These are phyloP conservation scores for Coprinopsis sp. DNA, from an alignment of 768 basidiomycete genomes.

Conservation along the genomic window DNA sequence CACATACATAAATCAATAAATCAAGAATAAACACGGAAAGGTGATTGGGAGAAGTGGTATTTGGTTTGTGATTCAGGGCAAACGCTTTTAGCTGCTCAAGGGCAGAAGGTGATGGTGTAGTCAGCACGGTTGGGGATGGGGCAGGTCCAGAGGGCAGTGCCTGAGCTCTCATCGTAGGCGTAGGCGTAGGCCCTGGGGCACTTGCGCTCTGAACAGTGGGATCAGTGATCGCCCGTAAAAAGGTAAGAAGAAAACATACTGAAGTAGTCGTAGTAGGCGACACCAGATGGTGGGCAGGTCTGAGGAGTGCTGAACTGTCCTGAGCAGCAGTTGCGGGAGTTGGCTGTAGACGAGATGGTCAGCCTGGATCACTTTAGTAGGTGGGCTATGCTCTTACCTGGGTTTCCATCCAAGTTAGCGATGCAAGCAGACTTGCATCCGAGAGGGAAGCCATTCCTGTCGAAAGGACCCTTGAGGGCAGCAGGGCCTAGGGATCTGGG, in stretches of 20 bases:
- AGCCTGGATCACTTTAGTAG: conserved; percentile 23
- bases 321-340: conserved; percentile 64
- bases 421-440: conserved; percentile 61
- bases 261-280: conserved; percentile 28
- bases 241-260: conserved; percentile 5
- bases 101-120: conserved; percentile 50
- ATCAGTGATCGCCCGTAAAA: not conserved
- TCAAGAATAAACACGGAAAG: conserved; percentile 15
- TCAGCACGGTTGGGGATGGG: conserved; percentile 33
- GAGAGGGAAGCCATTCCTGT: conserved; percentile 48
- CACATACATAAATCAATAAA: too few species aligned
- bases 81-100: too few species aligned
- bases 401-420: conserved; percentile 39
- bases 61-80: too few species aligned
- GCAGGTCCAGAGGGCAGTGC: conserved; percentile 54
- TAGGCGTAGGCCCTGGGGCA: conserved; percentile 51
- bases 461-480: conserved; percentile 47
- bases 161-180: conserved; percentile 50
- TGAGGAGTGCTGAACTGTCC: conserved; percentile 46
- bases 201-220: not conserved
- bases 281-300: conserved; percentile 45
- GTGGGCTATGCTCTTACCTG: conserved; percentile 27
- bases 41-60: not conserved
- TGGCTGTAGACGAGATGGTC: conserved; percentile 27
- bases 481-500: conserved; percentile 37